These are phyloP conservation scores for Bruguiera parviflora DNA, from an alignment of 345 rosid species.

Conservation along the genomic window DNA sequence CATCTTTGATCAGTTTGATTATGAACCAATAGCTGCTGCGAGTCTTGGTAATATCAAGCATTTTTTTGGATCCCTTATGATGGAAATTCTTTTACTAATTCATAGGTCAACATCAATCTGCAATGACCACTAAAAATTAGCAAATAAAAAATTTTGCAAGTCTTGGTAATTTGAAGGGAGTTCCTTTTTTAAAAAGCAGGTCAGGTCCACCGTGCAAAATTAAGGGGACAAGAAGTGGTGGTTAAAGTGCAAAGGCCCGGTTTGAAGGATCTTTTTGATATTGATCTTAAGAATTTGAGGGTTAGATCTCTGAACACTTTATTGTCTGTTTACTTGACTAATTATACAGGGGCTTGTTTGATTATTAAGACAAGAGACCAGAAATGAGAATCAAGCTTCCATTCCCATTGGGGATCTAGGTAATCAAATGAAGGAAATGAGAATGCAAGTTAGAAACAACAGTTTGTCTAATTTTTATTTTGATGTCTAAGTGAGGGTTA, in stretches of 20 bases:
- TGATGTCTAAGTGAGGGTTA: no score
- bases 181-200: constrained; percentile 41
- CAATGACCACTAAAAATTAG: constrained; percentile 9
- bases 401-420: background rate
- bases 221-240: constrained; percentile 89
- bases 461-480: no score
- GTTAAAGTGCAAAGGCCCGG: constrained; percentile 98
- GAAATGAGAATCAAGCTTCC: background rate
- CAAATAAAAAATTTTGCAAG: background rate
- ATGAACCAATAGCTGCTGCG: constrained; percentile 96
- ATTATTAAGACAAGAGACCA: background rate
- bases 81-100: constrained; percentile 13
- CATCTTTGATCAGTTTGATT: constrained; percentile 74
- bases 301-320: constrained; percentile 38
- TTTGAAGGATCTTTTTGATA: constrained; percentile 90
- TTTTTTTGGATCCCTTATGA: constrained; percentile 12
- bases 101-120: background rate
- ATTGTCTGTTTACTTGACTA: background rate
- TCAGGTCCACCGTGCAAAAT: constrained; percentile 91
- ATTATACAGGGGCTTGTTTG: background rate
- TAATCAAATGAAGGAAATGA: no score
- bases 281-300: constrained; percentile 94
- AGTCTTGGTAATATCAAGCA: constrained; percentile 68
- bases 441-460: no score
- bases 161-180: background rate